These are phyloP conservation scores for Aureobasidium lini DNA, from an alignment of 2,329 filamentous ascomycete genomes.

Conservation along the genomic window DNA sequence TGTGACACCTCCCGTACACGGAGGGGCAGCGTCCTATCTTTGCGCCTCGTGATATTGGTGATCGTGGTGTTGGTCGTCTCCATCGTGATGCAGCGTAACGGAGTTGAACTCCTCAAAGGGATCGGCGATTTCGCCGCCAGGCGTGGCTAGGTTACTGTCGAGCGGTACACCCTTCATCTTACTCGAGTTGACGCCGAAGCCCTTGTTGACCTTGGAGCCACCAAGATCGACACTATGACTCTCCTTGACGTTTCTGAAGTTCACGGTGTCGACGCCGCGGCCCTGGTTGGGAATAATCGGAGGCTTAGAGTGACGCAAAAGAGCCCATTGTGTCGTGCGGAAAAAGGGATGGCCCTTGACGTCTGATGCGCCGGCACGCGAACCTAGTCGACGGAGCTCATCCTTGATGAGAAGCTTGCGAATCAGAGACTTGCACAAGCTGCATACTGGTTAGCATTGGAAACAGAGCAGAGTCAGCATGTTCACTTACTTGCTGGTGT, in stretches of 20 bases:
- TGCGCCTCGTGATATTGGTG: slow-evolving; percentile 9
- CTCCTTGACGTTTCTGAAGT: slow-evolving; percentile 97
- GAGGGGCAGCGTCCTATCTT: slow-evolving; percentile 6
- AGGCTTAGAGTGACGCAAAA: slow-evolving; percentile 95
- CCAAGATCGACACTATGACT: slow-evolving; percentile 87
- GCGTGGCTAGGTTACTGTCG: slow-evolving; percentile 78
- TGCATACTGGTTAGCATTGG: slow-evolving; percentile 30
- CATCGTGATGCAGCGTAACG: slow-evolving; percentile 93
- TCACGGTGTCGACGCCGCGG: slow-evolving; percentile 84
- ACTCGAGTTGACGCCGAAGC: slow-evolving; percentile 25
- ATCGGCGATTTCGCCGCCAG: slow-evolving; percentile 72
- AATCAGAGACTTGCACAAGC: slow-evolving; percentile 92
- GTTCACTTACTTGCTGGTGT: slow-evolving; percentile 77
- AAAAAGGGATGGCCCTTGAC: slow-evolving; percentile 97
- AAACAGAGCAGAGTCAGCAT: not conserved
- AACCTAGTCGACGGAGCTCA: slow-evolving; percentile 85
- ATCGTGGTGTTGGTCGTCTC: slow-evolving; percentile 48
- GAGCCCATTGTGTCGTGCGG: slow-evolving; percentile 88
- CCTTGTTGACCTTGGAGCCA: slow-evolving; percentile 40
- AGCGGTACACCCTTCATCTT: slow-evolving; percentile 70
- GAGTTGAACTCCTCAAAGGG: slow-evolving; percentile 99
- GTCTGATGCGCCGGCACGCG: slow-evolving; percentile 89
- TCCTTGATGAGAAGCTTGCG: slow-evolving; percentile 97
- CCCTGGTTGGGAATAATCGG: slow-evolving; percentile 92
- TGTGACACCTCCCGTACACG: not conserved